A percentile compares a stretch with the other conserved stretches of the same genome.
These are phyloP conservation scores for Macrophomina tecta DNA, from an alignment of 2,329 filamentous ascomycete species.

Conservation along the genomic window DNA sequence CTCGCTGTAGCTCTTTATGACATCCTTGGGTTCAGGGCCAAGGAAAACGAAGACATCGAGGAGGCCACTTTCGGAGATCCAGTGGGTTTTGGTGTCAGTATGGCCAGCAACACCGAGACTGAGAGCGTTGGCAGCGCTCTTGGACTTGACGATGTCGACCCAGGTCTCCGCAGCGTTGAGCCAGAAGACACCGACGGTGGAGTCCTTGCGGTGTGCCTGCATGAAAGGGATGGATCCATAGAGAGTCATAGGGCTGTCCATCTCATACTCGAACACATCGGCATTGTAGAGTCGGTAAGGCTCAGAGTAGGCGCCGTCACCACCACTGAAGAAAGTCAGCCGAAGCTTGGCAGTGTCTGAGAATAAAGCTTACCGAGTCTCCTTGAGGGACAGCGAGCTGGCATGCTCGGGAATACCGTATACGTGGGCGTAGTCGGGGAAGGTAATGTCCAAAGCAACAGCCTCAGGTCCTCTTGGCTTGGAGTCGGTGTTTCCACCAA, in stretches of 20 bases:
- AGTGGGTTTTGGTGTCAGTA: constrained; percentile 87
- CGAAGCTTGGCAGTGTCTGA: constrained; percentile 14
- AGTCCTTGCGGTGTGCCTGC: constrained; percentile 94
- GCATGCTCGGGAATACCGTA: constrained; percentile 95
- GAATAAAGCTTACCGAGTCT: constrained; percentile 68
- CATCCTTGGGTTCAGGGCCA: constrained; percentile 81
- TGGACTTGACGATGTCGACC: constrained; percentile 89
- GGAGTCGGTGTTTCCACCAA: constrained; percentile 91
- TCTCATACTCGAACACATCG: constrained; percentile 96
- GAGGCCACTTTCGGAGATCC: constrained; percentile 91
- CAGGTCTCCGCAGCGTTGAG: constrained; percentile 96
- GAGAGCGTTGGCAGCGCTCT: constrained; percentile 74
- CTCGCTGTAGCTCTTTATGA: constrained; percentile 83
- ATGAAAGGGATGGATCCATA: constrained; percentile 98
- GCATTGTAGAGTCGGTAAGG: constrained; percentile 96
- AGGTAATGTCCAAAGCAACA: constrained; percentile 87
- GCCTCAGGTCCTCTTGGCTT: constrained; percentile 97
- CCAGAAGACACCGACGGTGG: constrained; percentile 96
- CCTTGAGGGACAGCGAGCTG: constrained; percentile 83
- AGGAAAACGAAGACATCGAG: constrained; percentile 95
- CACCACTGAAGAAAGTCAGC: constrained; percentile 58
- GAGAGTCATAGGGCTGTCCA: constrained; percentile 97
- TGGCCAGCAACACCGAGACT: constrained; percentile 72
- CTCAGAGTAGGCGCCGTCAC: constrained; percentile 81
- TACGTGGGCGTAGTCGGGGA: constrained; percentile 89